Conservation (phyloP, 176 grass and related monocot species). For the bread wheat (Triticum aestivum) region DNA sequence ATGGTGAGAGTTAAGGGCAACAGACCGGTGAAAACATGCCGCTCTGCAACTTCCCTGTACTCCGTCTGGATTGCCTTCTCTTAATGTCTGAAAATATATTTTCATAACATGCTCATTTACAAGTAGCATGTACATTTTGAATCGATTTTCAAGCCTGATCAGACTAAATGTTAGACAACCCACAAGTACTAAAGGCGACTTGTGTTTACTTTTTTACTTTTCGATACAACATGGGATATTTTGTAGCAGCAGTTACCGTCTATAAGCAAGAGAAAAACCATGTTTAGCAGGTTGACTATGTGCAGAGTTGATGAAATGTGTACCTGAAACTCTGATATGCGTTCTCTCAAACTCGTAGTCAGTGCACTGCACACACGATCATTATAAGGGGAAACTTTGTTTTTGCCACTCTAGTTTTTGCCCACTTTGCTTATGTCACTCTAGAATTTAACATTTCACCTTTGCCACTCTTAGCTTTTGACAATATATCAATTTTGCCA, state of each 20-base stretch:
- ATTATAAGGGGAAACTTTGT: neutral
- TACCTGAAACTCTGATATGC: slow-evolving; percentile 81
- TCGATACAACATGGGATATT: neutral
- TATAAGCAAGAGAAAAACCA: neutral
- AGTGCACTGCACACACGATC: slow-evolving; percentile 48
- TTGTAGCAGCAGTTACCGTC: neutral
- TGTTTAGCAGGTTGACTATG: neutral
- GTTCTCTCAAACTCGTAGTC: slow-evolving; percentile 71
- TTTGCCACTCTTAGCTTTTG: no score
- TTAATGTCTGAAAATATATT: slow-evolving; percentile 48
- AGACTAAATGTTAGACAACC: neutral
- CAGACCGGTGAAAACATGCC: slow-evolving; percentile 78
- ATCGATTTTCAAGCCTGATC: neutral
- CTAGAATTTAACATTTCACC: no score
- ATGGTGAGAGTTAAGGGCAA: neutral
- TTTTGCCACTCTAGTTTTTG: no score
- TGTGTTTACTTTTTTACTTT: neutral
- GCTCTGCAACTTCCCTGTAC: neutral
- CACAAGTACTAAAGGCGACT: neutral
- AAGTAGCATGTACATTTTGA: neutral
- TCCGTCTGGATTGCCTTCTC: slow-evolving; percentile 25
- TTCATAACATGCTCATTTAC: neutral
- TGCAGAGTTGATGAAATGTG: neutral
- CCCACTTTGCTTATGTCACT: no score
- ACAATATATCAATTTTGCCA: no score